These are phyloP conservation scores for Parathielavia hyrcaniae DNA, from an alignment of 495 filamentous ascomycete species.

Conservation along the genomic window DNA sequence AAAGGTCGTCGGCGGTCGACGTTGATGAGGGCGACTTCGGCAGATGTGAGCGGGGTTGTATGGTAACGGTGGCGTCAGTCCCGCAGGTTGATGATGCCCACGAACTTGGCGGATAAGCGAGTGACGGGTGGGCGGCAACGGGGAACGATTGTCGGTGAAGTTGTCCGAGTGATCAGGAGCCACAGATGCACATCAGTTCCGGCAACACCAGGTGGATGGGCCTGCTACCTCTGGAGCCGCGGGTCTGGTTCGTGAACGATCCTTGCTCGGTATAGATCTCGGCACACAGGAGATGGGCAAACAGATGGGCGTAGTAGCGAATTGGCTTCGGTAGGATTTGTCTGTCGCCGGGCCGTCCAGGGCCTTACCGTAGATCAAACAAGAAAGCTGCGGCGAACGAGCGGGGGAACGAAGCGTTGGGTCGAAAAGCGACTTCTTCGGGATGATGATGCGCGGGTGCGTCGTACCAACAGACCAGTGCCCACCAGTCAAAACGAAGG, in stretches of 20 bases:
- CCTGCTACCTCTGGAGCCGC: conserved; percentile 20
- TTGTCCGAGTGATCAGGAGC: conserved; percentile 18
- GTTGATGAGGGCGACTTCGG: conserved; percentile 10
- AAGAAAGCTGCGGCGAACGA: conserved; percentile 8
- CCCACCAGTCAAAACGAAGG: conserved; percentile 31
- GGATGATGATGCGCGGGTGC: conserved; percentile 20
- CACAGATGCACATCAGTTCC: conserved; percentile 21
- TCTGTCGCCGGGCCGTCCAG: neutral
- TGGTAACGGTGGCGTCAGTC: conserved; percentile 19
- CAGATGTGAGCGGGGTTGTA: conserved; percentile 10
- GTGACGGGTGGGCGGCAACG: neutral
- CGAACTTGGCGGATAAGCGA: conserved; percentile 4
- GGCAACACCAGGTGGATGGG: conserved; percentile 20
- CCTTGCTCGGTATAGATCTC: conserved; percentile 28
- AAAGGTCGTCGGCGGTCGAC: conserved; percentile 27
- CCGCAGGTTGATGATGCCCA: conserved; percentile 10
- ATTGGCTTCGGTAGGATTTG: neutral
- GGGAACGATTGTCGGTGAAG: conserved; percentile 18
- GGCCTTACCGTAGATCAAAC: conserved; percentile 28
- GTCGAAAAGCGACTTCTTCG: conserved; percentile 18
- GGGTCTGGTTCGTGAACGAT: conserved; percentile 24
- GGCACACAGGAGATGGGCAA: neutral
- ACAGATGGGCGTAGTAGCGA: neutral
- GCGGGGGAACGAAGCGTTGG: conserved; percentile 15
- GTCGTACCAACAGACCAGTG: conserved; percentile 26